Base-by-base conservation (phyloP, 2,329 filamentous ascomycete genomes). In the Geosmithia flava region DNA sequence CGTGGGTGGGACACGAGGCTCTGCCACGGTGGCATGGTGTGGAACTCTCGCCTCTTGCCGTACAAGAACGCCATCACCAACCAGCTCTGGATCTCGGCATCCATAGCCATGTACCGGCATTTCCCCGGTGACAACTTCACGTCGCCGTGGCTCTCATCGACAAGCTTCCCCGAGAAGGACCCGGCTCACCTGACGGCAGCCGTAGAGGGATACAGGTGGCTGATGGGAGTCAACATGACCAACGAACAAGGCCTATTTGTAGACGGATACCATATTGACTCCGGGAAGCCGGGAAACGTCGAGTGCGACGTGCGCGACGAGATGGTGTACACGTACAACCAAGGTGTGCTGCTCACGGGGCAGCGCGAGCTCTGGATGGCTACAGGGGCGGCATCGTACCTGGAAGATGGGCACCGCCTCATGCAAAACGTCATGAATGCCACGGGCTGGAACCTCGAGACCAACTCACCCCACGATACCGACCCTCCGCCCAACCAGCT, bases 11-110 rank as follows among this genome's bases (percentile, higher is more conserved):
- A 94, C 59, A 84, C 78, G 20, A 73, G 72, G 20, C 74, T 95
- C 5, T 97, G 91, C 57, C 77, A 76, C 4, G 91, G 91, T 20
- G 91, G 91, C 43, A 94, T 97, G 85, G 76, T 81, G 15, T 97
- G 91, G 91, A 94, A 86, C 54, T 87, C 87, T 2, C 77, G 79
- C 37, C 68, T 91, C 27, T 65, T 74, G 40, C 88, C 89, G 0
- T 97, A 96, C 69, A 97, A 96, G 61, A 97, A 97, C 58, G 88
- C 91, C 53, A 94, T 97, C 56, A 97, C 91, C 29, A 96, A 96
- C 59, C 81, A 96, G 61, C 76, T 96, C 1, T 96, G 78, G 66
- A 87, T 96, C 51, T 75, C 90, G 0, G 88, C 87, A 0, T 93
- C 86, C 20, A 77, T 91, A 37, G 78, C 76, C 47, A 96, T 97